These are phyloP conservation scores for Aciculosporium take DNA, from an alignment of 2,329 filamentous ascomycete species.

Conservation along the genomic window DNA sequence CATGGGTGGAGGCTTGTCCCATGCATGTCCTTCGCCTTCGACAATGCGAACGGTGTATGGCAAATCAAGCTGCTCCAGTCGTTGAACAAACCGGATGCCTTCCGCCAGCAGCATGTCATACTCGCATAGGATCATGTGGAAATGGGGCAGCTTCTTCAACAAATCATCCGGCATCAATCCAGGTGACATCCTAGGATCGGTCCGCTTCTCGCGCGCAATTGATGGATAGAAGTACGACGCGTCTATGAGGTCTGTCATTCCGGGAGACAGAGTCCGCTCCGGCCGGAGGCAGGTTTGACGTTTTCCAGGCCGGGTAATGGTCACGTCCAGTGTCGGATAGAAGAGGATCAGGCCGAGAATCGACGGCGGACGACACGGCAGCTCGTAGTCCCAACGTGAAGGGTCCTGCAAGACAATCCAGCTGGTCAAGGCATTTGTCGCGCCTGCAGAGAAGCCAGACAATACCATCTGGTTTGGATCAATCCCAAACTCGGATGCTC, in stretches of 20 bases:
- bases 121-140: conserved; percentile 49
- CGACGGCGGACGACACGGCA: conserved; percentile 25
- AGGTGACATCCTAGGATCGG: conserved; percentile 43
- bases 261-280: conserved; percentile 42
- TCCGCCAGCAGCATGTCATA: conserved; percentile 50
- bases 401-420: conserved; percentile 32
- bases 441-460: conserved; percentile 52
- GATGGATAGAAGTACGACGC: conserved; percentile 44
- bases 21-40: conserved; percentile 30
- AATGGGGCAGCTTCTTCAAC: conserved; percentile 35
- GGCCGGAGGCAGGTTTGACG: conserved; percentile 38
- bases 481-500: conserved; percentile 42
- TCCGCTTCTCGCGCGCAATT: conserved; percentile 28
- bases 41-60: conserved; percentile 28
- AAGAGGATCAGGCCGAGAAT: conserved; percentile 42
- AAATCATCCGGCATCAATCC: conserved; percentile 38
- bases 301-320: conserved; percentile 39
- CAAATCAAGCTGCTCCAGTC: conserved; percentile 28
- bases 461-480: conserved; percentile 41
- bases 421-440: conserved; percentile 36
- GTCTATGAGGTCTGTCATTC: conserved; percentile 49
- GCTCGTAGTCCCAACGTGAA: conserved; percentile 22
- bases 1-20: conserved; percentile 33
- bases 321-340: conserved; percentile 51
- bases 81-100: conserved; percentile 44